A percentile compares a stretch with the other conserved stretches of the same genome.
These are phyloP conservation scores for Rhododendron kiyosumense DNA, from an alignment of 148 eudicot genomes.

Conservation along the genomic window DNA sequence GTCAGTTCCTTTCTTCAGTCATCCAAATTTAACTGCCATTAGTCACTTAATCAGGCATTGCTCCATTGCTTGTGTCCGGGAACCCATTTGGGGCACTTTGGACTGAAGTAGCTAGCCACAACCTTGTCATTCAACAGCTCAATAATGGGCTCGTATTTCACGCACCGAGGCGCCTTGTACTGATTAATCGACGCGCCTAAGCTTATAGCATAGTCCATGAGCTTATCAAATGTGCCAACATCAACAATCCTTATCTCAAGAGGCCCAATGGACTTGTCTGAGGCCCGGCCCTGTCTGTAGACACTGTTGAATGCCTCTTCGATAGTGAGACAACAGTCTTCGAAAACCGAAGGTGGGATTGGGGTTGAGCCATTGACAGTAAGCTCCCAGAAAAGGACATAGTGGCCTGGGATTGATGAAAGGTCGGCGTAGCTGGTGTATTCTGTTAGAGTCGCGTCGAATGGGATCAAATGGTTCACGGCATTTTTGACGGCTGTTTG, in stretches of 20 bases:
- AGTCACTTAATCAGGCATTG: neutral
- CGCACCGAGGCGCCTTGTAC: conserved; percentile 91
- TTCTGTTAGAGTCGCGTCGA: conserved; percentile 44
- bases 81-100: conserved; percentile 84
- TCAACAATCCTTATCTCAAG: conserved; percentile 70
- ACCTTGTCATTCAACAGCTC: conserved; percentile 73
- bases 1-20: neutral
- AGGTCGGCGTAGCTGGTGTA: conserved; percentile 76
- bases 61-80: conserved; percentile 85
- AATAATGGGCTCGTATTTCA: conserved; percentile 74
- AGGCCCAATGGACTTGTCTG: conserved; percentile 74
- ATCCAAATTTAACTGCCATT: neutral
- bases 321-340: conserved; percentile 60
- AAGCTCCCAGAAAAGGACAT: conserved; percentile 74
- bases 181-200: conserved; percentile 93
- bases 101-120: conserved; percentile 55
- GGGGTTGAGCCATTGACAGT: conserved; percentile 26
- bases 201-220: conserved; percentile 71
- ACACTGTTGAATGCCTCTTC: conserved; percentile 76
- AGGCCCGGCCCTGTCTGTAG: conserved; percentile 65
- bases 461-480: conserved; percentile 39
- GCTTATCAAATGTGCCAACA: conserved; percentile 62
- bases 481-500: conserved; percentile 56
- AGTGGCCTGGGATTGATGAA: conserved; percentile 59
- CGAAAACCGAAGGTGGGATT: conserved; percentile 54